Conservation (phyloP, 148 eudicot species). For the Silene latifolia region DNA sequence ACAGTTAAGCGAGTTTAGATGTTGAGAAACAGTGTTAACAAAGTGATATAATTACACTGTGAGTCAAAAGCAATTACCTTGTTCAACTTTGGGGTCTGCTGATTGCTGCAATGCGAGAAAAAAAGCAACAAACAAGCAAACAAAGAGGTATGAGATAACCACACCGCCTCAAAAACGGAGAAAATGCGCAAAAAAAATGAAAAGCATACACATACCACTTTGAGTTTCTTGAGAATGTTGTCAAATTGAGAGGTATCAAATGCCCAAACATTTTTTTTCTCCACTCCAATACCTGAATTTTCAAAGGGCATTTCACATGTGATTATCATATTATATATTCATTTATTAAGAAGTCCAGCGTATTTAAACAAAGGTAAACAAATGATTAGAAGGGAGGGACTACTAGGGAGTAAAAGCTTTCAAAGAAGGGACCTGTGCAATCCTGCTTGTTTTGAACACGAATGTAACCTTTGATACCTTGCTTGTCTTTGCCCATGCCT, state of each 20-base stretch:
- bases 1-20: neutral
- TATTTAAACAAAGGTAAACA: no score
- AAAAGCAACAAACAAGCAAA: no score
- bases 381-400: no score
- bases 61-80: constrained; percentile 14
- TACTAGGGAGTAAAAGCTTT: no score
- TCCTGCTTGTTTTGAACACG: constrained; percentile 93
- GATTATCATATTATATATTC: no score
- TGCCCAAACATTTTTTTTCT: constrained; percentile 83
- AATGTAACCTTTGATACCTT: constrained; percentile 95
- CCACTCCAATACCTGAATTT: constrained; percentile 70
- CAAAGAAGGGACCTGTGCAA: constrained; percentile 37
- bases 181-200: neutral
- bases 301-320: no score
- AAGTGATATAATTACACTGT: neutral
- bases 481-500: constrained; percentile 95
- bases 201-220: constrained; percentile 73
- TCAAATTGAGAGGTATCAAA: constrained; percentile 94
- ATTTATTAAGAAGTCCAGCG: no score
- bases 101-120: constrained; percentile 57
- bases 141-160: neutral
- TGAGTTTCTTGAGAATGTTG: constrained; percentile 76
- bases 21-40: neutral
- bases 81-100: constrained; percentile 41
- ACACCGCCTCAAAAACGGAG: neutral